These are phyloP conservation scores for Ceratobasidium sp. DNA, from an alignment of 1,284 basidiomycete genomes.

Conservation along the genomic window DNA sequence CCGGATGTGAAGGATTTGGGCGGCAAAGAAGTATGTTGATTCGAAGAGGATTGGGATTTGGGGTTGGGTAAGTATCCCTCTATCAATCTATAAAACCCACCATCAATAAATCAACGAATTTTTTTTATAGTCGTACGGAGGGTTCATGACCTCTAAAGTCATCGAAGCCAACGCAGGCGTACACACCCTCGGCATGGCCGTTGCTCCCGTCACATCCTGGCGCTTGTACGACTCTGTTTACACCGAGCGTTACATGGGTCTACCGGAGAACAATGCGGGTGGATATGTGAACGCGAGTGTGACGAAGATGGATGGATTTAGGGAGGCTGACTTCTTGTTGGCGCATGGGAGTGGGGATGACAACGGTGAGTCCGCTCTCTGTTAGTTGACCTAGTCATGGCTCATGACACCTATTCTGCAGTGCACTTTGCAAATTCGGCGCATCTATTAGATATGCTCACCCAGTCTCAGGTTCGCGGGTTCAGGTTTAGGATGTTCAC, in stretches of 20 bases:
- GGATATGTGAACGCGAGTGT: constrained; percentile 90
- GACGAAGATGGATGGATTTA: constrained; percentile 85
- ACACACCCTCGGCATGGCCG: constrained; percentile 88
- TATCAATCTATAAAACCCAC: constrained; percentile 1
- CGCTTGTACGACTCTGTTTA: constrained; percentile 87
- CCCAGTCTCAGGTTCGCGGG: constrained; percentile 74
- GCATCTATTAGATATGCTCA: constrained; percentile 91
- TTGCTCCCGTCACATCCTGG: constrained; percentile 93
- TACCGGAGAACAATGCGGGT: constrained; percentile 76
- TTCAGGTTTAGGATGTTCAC: constrained; percentile 97
- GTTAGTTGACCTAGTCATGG: background rate
- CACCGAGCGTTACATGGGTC: constrained; percentile 97
- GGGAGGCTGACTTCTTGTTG: constrained; percentile 80
- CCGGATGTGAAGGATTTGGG: constrained; percentile 68
- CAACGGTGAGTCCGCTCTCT: constrained; percentile 61
- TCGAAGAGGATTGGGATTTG: constrained; percentile 88
- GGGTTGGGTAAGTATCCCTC: constrained; percentile 82
- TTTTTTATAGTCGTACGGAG: constrained; percentile 80
- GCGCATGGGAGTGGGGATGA: constrained; percentile 95
- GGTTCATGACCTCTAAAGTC: constrained; percentile 91
- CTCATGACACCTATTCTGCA: constrained; percentile 29
- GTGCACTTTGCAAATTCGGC: constrained; percentile 94
- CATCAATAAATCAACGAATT: constrained; percentile 34
- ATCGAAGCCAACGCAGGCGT: constrained; percentile 87
- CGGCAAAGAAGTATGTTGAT: constrained; percentile 80